phyloP scores from a whole-genome alignment of 176 grass and related monocot species.

The Poa pratensis region DNA sequence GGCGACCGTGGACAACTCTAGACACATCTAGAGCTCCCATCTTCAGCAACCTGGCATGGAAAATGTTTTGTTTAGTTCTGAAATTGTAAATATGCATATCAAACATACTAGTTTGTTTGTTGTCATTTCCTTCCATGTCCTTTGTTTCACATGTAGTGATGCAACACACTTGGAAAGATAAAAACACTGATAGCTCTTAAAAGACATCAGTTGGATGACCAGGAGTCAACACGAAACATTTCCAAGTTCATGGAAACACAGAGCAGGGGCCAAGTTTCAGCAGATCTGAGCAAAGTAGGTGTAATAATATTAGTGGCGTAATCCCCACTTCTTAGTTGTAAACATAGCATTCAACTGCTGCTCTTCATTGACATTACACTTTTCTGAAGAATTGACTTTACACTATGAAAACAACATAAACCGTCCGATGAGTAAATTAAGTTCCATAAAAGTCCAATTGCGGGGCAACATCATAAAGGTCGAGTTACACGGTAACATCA shows the following conservation, averaged over 20 bases:
- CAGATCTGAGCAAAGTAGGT: background rate
- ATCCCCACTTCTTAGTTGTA: background rate
- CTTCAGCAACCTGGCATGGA: slow-evolving; percentile 67
- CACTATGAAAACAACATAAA: background rate
- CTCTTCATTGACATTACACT: slow-evolving; percentile 13
- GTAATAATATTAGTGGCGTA: background rate
- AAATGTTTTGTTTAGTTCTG: background rate
- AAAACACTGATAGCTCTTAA: background rate
- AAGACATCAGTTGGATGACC: background rate
- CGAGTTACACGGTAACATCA: background rate
- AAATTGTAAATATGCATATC: slow-evolving; percentile 1
- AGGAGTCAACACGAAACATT: background rate
- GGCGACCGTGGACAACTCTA: slow-evolving; percentile 59
- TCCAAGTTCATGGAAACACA: background rate
- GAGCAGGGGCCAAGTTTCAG: background rate
- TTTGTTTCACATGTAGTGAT: background rate
- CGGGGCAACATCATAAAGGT: background rate
- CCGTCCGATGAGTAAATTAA: background rate
- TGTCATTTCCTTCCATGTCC: background rate
- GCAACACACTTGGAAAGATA: background rate
- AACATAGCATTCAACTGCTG: background rate
- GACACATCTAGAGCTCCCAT: slow-evolving; percentile 79
- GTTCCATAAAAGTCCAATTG: background rate
- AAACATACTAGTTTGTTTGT: background rate
- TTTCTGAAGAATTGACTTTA: background rate